phyloP scores from a whole-genome alignment of 768 basidiomycete species.

The Postia placenta region DNA sequence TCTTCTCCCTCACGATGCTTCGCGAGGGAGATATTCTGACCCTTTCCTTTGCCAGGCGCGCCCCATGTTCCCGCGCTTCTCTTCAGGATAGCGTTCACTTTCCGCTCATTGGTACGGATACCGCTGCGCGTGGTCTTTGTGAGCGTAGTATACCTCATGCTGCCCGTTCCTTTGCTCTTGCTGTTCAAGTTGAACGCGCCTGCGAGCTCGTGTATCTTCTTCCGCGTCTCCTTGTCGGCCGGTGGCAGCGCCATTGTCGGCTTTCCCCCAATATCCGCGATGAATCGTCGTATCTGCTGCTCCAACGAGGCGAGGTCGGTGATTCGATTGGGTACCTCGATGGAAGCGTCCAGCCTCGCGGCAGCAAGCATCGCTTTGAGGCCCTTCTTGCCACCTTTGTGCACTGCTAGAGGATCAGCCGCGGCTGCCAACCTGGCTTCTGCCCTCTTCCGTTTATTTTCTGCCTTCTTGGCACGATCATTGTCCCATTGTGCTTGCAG shows the following conservation, averaged over 20 bases:
- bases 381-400: constrained; percentile 65
- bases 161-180: constrained; percentile 64
- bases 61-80: constrained; percentile 26
- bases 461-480: constrained; percentile 82
- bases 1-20: constrained; percentile 78
- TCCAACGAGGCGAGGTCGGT: constrained; percentile 66
- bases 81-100: constrained; percentile 42
- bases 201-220: constrained; percentile 78
- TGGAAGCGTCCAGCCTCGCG: constrained; percentile 40
- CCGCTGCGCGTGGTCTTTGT: constrained; percentile 60
- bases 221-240: constrained; percentile 65
- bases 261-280: constrained; percentile 46
- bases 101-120: constrained; percentile 48
- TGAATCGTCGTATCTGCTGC: constrained; percentile 63
- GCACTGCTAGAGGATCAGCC: constrained; percentile 55
- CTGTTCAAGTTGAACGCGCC: constrained; percentile 72
- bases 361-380: constrained; percentile 62
- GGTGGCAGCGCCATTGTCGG: constrained; percentile 68
- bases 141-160: constrained; percentile 71
- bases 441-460: constrained; percentile 57
- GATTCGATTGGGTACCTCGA: constrained; percentile 41
- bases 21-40: constrained; percentile 28
- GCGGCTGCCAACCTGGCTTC: constrained; percentile 48
- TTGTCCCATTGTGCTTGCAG: constrained; percentile 69
- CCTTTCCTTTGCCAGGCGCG: constrained; percentile 19